A percentile compares a stretch with the other conserved stretches of the same genome.
Evolutionary conservation across 2,329 filamentous ascomycete genomes (phyloP).

Genomic region (Penicillium aurantiogriseum): DNA sequence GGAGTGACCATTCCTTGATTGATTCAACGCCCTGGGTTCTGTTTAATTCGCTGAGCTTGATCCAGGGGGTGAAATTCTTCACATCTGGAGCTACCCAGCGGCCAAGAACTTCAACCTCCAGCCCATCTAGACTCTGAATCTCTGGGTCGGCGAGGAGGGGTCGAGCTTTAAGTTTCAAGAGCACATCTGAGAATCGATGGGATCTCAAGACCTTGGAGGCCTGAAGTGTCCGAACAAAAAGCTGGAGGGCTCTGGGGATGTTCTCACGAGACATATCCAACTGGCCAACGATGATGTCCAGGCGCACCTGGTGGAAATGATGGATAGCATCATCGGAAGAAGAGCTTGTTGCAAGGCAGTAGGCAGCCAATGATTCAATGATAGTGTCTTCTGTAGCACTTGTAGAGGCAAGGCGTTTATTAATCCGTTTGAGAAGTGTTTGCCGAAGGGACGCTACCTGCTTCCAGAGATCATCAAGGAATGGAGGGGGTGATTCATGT

Average conservation of each 20-base stretch:
- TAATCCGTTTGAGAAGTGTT: constrained; percentile 64
- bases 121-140: constrained; percentile 63
- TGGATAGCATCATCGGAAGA: constrained; percentile 74
- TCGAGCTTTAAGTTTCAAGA: constrained; percentile 66
- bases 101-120: constrained; percentile 74
- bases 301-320: constrained; percentile 73
- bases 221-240: constrained; percentile 75
- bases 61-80: constrained; percentile 80
- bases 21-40: constrained; percentile 59
- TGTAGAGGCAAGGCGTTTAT: constrained; percentile 51
- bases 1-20: constrained; percentile 63
- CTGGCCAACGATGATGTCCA: constrained; percentile 63
- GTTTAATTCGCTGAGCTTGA: constrained; percentile 74
- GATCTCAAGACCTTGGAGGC: constrained; percentile 77
- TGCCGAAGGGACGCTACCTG: constrained; percentile 62
- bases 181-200: constrained; percentile 65
- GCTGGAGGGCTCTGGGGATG: constrained; percentile 63
- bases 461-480: constrained; percentile 63
- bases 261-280: constrained; percentile 55
- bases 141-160: constrained; percentile 70
- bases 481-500: constrained; percentile 45
- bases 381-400: constrained; percentile 51
- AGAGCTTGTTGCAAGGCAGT: constrained; percentile 76
- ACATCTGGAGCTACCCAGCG: constrained; percentile 82
- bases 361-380: constrained; percentile 74